Percentiles rank a stretch among this genome's conserved stretches.
Evolutionary conservation across 257 asterid species (phyloP).

Genomic region (Solanum clarkiae): DNA sequence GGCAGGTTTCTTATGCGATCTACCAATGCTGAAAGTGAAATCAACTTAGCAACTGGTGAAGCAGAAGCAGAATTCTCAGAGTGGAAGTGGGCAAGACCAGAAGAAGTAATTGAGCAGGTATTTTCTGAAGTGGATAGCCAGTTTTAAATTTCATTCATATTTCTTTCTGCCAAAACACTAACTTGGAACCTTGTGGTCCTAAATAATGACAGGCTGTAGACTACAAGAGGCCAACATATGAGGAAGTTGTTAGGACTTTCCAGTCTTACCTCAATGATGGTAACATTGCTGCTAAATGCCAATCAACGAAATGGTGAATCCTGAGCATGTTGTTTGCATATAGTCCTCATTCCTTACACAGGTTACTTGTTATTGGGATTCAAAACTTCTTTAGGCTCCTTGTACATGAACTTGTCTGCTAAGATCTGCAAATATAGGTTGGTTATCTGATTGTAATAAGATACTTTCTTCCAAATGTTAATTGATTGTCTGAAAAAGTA

Average conservation of each 20-base stretch:
- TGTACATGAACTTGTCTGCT: background rate
- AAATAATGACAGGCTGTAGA: slow-evolving; percentile 60
- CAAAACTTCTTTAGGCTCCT: background rate
- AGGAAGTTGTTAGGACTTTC: slow-evolving; percentile 70
- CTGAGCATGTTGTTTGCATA: slow-evolving; percentile 2
- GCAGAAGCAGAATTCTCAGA: slow-evolving; percentile 85
- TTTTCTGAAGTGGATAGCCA: background rate
- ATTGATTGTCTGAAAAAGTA: background rate
- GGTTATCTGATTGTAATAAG: background rate
- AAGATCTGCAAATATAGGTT: background rate
- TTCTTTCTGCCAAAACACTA: background rate
- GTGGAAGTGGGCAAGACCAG: slow-evolving; percentile 95
- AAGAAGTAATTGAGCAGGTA: slow-evolving; percentile 90
- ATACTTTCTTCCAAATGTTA: background rate
- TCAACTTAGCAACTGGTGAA: slow-evolving; percentile 66
- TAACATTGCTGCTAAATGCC: slow-evolving; percentile 63
- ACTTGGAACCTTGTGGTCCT: background rate
- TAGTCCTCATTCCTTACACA: background rate
- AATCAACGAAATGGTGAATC: slow-evolving; percentile 79
- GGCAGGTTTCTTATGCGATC: slow-evolving; percentile 84
- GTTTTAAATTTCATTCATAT: background rate
- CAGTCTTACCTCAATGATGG: slow-evolving; percentile 30
- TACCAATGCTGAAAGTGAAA: slow-evolving; percentile 64
- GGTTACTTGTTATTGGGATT: background rate
- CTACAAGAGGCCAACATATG: slow-evolving; percentile 93